These are phyloP conservation scores for Ambrosia trifida DNA, from an alignment of 129 eudicot species.

Conservation along the genomic window DNA sequence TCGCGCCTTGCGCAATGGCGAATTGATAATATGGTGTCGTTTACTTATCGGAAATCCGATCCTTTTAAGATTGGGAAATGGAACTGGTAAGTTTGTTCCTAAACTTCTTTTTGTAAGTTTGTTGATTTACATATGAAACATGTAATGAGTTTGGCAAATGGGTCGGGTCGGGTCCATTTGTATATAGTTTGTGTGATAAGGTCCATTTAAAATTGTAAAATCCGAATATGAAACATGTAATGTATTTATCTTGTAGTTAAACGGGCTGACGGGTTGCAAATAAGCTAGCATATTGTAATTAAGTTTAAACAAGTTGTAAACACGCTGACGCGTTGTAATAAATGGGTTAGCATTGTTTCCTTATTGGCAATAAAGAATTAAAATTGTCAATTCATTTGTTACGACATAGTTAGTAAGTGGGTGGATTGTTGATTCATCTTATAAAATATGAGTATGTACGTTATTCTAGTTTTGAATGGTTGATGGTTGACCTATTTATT, in stretches of 20 bases:
- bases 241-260: not conserved
- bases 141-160: not conserved
- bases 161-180: not conserved
- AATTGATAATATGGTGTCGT: conserved; percentile 65
- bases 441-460: not conserved
- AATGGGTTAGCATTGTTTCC: not conserved
- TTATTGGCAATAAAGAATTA: too few relatives aligned
- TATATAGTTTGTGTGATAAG: not conserved
- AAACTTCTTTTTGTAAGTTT: not conserved
- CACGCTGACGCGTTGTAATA: not conserved
- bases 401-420: not conserved
- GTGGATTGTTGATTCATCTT: not conserved
- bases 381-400: too few relatives aligned
- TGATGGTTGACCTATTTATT: not conserved
- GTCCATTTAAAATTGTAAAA: not conserved
- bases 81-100: conserved; percentile 58
- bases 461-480: not conserved
- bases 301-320: not conserved
- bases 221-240: not conserved
- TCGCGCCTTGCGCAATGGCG: conserved; percentile 97
- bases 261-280: not conserved
- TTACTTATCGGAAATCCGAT: conserved; percentile 77
- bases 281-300: not conserved
- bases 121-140: not conserved
- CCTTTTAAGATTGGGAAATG: conserved; percentile 86